Conservation (phyloP, 116 monocot species). For the Zostera marina region DNA sequence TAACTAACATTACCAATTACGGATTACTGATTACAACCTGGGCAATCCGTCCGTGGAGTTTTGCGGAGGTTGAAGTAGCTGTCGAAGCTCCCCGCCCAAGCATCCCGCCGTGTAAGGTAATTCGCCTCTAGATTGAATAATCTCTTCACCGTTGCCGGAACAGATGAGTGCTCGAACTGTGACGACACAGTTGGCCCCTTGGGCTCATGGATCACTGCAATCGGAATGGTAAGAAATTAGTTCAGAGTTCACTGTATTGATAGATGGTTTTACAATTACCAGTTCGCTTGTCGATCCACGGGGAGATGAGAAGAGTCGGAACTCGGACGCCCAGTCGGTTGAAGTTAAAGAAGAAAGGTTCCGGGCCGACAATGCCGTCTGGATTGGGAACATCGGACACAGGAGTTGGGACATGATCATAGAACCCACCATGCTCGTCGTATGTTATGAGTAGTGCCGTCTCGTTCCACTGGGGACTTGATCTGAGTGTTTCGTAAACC, state of each 20-base stretch:
- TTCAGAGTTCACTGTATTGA: neutral
- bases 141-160: slow-evolving; percentile 88
- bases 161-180: slow-evolving; percentile 85
- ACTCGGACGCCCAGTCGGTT: slow-evolving; percentile 74
- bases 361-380: slow-evolving; percentile 71
- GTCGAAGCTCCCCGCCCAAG: slow-evolving; percentile 91
- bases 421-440: slow-evolving; percentile 92
- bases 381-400: slow-evolving; percentile 68
- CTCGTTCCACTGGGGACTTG: slow-evolving; percentile 91
- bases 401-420: slow-evolving; percentile 85
- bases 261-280: slow-evolving; percentile 19
- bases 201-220: slow-evolving; percentile 88
- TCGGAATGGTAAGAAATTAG: neutral
- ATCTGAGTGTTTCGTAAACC: slow-evolving; percentile 72
- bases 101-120: slow-evolving; percentile 84
- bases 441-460: slow-evolving; percentile 75
- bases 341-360: slow-evolving; percentile 81
- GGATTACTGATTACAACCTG: slow-evolving; percentile 26
- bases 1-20: neutral
- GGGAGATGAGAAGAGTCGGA: slow-evolving; percentile 70
- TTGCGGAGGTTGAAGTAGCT: slow-evolving; percentile 50
- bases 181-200: slow-evolving; percentile 57
- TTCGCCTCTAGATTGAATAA: slow-evolving; percentile 83
- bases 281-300: slow-evolving; percentile 73
- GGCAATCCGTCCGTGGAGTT: slow-evolving; percentile 82